A percentile compares a stretch with the other conserved stretches of the same genome.
These are phyloP conservation scores for Metschnikowia amazonensis DNA, from an alignment of 805 yeast species.

Conservation along the genomic window DNA sequence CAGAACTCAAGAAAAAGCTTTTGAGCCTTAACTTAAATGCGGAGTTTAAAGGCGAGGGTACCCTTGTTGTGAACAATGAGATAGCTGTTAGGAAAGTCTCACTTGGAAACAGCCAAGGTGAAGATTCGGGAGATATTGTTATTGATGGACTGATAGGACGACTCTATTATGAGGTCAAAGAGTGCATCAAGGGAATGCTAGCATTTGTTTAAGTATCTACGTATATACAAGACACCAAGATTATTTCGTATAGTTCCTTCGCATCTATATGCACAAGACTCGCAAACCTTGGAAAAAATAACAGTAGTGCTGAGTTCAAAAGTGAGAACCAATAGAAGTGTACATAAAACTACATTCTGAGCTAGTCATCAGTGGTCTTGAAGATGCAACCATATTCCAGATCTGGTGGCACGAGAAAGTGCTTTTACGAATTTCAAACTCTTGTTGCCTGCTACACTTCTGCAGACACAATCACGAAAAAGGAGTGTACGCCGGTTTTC, in stretches of 20 bases:
- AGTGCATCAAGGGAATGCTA: conserved; percentile 65
- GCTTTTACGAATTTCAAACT: conserved; percentile 46
- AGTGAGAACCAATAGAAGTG: conserved; percentile 13
- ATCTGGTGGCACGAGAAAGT: conserved; percentile 46
- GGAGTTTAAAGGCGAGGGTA: conserved; percentile 91
- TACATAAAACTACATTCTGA: not conserved
- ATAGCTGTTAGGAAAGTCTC: conserved; percentile 70
- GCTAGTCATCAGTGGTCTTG: conserved; percentile 1
- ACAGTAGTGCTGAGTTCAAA: conserved; percentile 13
- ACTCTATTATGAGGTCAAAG: conserved; percentile 74
- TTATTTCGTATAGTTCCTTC: not conserved
- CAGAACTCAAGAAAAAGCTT: conserved; percentile 69
- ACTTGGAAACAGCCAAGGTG: conserved; percentile 33
- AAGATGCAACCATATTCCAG: conserved; percentile 46
- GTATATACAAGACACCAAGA: not conserved
- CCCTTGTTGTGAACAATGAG: conserved; percentile 74
- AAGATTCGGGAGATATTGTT: conserved; percentile 73
- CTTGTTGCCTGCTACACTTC: conserved; percentile 43
- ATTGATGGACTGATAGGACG: conserved; percentile 79
- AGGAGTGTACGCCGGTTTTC: conserved; percentile 41
- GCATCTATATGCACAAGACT: not conserved
- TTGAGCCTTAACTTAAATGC: conserved; percentile 60
- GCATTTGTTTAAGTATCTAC: conserved; percentile 54
- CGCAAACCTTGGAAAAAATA: not conserved
- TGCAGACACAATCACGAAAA: conserved; percentile 39